Evolutionary conservation across 345 rosid genomes (phyloP).

Genomic region (Sisymbrium altissimum): DNA sequence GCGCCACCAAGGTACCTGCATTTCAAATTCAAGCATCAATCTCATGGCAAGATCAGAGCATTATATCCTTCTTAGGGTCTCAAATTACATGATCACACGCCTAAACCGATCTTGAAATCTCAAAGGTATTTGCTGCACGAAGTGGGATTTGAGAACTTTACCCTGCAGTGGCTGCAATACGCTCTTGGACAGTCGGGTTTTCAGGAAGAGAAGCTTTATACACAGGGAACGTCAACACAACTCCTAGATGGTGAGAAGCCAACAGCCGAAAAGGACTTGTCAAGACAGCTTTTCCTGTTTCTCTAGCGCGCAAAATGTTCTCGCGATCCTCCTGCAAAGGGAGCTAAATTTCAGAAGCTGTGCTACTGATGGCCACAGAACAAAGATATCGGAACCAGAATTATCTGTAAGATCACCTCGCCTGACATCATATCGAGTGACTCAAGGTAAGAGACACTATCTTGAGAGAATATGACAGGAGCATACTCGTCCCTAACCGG

Average conservation of each 20-base stretch:
- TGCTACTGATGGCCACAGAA: background rate
- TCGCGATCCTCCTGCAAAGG: constrained; percentile 82
- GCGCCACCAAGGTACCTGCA: constrained; percentile 97
- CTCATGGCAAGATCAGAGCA: background rate
- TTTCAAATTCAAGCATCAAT: constrained; percentile 17
- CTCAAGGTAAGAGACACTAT: constrained; percentile 81
- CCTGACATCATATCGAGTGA: constrained; percentile 99
- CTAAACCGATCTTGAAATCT: background rate
- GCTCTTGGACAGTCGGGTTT: constrained; percentile 58
- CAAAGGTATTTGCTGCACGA: background rate
- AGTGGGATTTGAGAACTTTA: constrained; percentile 21
- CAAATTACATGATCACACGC: background rate
- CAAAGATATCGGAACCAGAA: background rate
- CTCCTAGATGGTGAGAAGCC: constrained; percentile 95
- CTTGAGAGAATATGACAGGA: constrained; percentile 91
- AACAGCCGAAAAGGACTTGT: constrained; percentile 89
- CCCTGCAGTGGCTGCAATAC: constrained; percentile 92
- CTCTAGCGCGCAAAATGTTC: constrained; percentile 83
- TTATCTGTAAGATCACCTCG: constrained; percentile 47
- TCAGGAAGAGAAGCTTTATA: constrained; percentile 78
- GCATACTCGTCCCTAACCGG: constrained; percentile 93
- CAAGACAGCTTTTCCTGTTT: constrained; percentile 92
- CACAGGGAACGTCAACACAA: constrained; percentile 96
- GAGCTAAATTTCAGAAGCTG: background rate
- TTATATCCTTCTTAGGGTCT: background rate